These are phyloP conservation scores for Termitomyces sp. DNA, from an alignment of 768 basidiomycete genomes.

Conservation along the genomic window DNA sequence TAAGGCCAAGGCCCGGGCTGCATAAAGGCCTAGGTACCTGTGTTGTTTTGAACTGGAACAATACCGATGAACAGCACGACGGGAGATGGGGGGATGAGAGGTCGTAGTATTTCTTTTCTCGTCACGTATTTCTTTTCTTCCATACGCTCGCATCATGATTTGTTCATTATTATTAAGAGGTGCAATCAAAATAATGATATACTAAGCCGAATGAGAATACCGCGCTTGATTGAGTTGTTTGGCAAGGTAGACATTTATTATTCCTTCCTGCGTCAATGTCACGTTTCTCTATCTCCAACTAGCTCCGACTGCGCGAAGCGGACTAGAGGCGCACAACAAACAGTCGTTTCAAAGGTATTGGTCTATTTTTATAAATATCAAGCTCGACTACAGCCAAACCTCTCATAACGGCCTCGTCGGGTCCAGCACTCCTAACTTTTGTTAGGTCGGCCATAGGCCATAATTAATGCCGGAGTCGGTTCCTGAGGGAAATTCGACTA, in stretches of 20 bases:
- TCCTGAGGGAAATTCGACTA: too few relatives aligned
- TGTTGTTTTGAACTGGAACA: neutral
- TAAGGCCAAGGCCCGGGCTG: conserved; percentile 12
- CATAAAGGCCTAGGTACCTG: neutral
- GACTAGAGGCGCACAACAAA: neutral
- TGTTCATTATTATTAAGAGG: neutral
- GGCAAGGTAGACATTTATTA: neutral
- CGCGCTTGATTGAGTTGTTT: neutral
- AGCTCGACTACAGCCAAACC: too few relatives aligned
- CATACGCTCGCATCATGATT: neutral
- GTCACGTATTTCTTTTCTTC: neutral
- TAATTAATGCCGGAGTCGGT: too few relatives aligned
- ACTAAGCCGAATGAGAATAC: neutral
- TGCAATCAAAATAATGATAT: neutral
- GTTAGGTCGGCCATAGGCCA: too few relatives aligned
- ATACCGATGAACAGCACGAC: neutral
- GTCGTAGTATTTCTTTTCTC: neutral
- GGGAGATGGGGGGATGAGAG: neutral
- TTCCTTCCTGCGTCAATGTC: too few relatives aligned
- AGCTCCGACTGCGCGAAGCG: too few relatives aligned
- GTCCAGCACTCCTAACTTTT: too few relatives aligned
- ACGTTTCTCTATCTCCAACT: too few relatives aligned
- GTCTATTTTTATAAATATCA: too few relatives aligned
- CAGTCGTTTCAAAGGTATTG: too few relatives aligned
- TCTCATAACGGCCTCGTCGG: too few relatives aligned